These are phyloP conservation scores for Coemansia sp. DNA, from an alignment of 192 early-diverging fungal species.

Conservation along the genomic window DNA sequence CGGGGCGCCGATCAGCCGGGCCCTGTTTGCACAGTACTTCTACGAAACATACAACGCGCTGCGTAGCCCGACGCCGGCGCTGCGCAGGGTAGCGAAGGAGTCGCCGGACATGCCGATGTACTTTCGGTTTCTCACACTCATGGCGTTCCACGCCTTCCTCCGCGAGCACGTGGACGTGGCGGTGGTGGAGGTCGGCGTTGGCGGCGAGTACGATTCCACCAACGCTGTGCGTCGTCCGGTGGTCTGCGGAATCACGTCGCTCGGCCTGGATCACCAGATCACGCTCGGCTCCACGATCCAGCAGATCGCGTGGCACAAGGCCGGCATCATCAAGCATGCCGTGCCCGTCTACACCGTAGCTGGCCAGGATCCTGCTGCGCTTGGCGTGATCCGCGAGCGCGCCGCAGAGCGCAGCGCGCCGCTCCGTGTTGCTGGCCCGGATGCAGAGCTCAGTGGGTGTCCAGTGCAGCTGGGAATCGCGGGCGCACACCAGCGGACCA, in stretches of 20 bases:
- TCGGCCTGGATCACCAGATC: slow-evolving; percentile 76
- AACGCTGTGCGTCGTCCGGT: slow-evolving; percentile 71
- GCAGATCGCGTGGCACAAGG: slow-evolving; percentile 83
- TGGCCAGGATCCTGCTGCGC: slow-evolving; percentile 68
- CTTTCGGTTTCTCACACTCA: slow-evolving; percentile 86
- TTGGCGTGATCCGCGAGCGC: slow-evolving; percentile 66
- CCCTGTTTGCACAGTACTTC: slow-evolving; percentile 83
- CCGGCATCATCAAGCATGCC: slow-evolving; percentile 74
- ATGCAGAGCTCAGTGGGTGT: neutral
- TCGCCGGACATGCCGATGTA: slow-evolving; percentile 66
- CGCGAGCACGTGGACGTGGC: slow-evolving; percentile 79
- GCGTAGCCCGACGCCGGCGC: slow-evolving; percentile 27
- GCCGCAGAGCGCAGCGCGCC: slow-evolving; percentile 64
- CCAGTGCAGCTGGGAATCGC: slow-evolving; percentile 61
- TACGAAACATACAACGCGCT: slow-evolving; percentile 82
- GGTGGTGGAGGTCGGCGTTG: slow-evolving; percentile 81
- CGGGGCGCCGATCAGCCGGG: slow-evolving; percentile 73
- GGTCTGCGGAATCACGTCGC: slow-evolving; percentile 78
- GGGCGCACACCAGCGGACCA: slow-evolving; percentile 82
- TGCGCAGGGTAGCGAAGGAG: slow-evolving; percentile 21
- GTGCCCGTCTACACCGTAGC: slow-evolving; percentile 68
- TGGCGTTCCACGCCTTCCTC: slow-evolving; percentile 89
- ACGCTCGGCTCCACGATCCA: slow-evolving; percentile 72
- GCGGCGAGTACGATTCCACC: slow-evolving; percentile 84
- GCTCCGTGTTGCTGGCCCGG: slow-evolving; percentile 36